Conservation (phyloP, 331 rosid genomes). For the Quercus tomentella region DNA sequence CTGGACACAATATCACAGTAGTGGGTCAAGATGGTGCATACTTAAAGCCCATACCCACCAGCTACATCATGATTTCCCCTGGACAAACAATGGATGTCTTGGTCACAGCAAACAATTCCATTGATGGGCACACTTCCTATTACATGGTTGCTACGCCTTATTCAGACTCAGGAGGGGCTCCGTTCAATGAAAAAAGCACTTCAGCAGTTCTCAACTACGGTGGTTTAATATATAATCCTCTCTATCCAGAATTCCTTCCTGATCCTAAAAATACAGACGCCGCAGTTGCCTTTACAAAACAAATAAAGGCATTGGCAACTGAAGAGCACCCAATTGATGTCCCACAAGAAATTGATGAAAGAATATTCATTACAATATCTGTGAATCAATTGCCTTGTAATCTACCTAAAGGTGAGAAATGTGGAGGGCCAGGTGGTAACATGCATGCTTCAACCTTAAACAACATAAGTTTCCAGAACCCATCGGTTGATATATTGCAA, state of each 20-base stretch:
- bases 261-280: neutral
- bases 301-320: slow-evolving; percentile 16
- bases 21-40: neutral
- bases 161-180: neutral
- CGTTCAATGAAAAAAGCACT: slow-evolving; percentile 7
- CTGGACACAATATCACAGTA: neutral
- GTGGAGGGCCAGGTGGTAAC: slow-evolving; percentile 19
- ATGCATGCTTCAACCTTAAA: slow-evolving; percentile 24
- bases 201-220: slow-evolving; percentile 19
- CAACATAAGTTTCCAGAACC: slow-evolving; percentile 25
- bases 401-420: slow-evolving; percentile 4
- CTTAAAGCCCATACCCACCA: neutral
- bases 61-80: neutral
- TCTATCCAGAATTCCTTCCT: slow-evolving; percentile 22
- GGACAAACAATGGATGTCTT: slow-evolving; percentile 4
- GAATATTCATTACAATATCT: slow-evolving; percentile 15
- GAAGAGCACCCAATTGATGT: slow-evolving; percentile 10
- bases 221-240: slow-evolving; percentile 11
- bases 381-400: slow-evolving; percentile 15
- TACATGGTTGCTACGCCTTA: slow-evolving; percentile 20
- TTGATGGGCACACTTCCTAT: neutral
- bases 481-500: slow-evolving; percentile 19
- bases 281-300: slow-evolving; percentile 1
- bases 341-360: neutral
- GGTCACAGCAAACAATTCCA: neutral